Evolutionary conservation across 768 basidiomycete genomes (phyloP).

Genomic region (Calocera cornea): DNA sequence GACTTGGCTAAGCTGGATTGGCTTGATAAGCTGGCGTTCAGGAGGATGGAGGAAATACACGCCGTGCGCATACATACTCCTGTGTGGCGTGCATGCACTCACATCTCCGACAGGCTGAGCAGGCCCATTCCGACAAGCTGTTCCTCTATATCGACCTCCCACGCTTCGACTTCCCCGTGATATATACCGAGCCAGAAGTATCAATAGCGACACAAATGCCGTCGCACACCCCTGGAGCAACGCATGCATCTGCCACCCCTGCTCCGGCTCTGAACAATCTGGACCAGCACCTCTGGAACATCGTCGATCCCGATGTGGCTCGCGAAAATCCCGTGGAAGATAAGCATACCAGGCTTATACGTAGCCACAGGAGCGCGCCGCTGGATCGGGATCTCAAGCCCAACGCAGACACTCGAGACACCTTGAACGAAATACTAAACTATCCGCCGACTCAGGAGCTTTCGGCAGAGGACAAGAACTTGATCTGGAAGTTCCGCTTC

Average conservation of each 20-base stretch:
- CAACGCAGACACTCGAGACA: slow-evolving; percentile 88
- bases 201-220: slow-evolving; percentile 18
- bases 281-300: slow-evolving; percentile 69
- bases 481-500: slow-evolving; percentile 99
- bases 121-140: slow-evolving; percentile 83
- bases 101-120: slow-evolving; percentile 49
- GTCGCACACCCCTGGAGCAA: slow-evolving; percentile 27
- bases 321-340: slow-evolving; percentile 96
- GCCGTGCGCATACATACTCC: slow-evolving; percentile 39
- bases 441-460: slow-evolving; percentile 82
- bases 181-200: slow-evolving; percentile 70
- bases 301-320: slow-evolving; percentile 79
- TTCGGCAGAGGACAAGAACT: slow-evolving; percentile 83
- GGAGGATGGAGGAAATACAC: slow-evolving; percentile 91
- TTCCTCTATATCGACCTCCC: slow-evolving; percentile 94
- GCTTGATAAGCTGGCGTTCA: slow-evolving; percentile 85
- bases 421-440: slow-evolving; percentile 78
- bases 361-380: slow-evolving; percentile 88
- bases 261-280: slow-evolving; percentile 33
- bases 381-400: slow-evolving; percentile 94
- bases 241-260: slow-evolving; percentile 22
- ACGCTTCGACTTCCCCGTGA: slow-evolving; percentile 91
- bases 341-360: slow-evolving; percentile 85
- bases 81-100: not conserved
- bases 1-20: slow-evolving; percentile 91